A percentile compares a stretch with the other conserved stretches of the same genome.
These are phyloP conservation scores for Spongispora temasekensis DNA, from an alignment of 1,284 basidiomycete species.

Conservation along the genomic window DNA sequence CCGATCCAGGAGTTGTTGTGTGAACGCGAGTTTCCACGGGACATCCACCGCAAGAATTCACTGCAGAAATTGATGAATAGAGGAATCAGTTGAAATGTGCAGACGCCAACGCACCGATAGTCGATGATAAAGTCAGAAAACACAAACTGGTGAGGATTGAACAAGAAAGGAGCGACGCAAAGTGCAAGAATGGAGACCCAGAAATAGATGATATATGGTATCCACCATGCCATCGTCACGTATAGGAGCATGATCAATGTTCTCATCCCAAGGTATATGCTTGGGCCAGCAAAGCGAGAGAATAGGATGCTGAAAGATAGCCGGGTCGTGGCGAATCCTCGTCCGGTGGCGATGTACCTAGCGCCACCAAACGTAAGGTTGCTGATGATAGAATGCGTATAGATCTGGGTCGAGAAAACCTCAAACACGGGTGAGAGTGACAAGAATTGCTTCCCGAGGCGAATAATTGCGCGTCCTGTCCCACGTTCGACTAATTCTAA, in stretches of 20 bases:
- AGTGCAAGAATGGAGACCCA: constrained; percentile 89
- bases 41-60: constrained; percentile 98
- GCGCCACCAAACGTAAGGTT: constrained; percentile 96
- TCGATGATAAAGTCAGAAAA: constrained; percentile 95
- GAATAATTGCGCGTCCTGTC: constrained; percentile 83
- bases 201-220: constrained; percentile 92
- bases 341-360: constrained; percentile 97
- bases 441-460: constrained; percentile 88
- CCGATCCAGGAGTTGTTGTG: constrained; percentile 98
- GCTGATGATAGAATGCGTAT: constrained; percentile 92
- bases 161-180: constrained; percentile 91
- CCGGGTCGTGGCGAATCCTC: constrained; percentile 93
- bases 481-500: constrained; percentile 92
- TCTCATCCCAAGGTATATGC: constrained; percentile 94
- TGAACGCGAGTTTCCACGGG: constrained; percentile 92
- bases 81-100: neutral
- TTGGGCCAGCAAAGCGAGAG: constrained; percentile 95
- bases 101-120: constrained; percentile 65
- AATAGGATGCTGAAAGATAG: constrained; percentile 93
- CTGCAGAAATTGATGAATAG: constrained; percentile 39
- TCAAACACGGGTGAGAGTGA: constrained; percentile 95
- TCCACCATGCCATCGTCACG: constrained; percentile 87
- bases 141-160: constrained; percentile 97
- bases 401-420: constrained; percentile 95
- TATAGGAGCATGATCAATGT: constrained; percentile 89